Evolutionary conservation across 148 eudicot species (phyloP).

Genomic region (Oxyria digyna): DNA sequence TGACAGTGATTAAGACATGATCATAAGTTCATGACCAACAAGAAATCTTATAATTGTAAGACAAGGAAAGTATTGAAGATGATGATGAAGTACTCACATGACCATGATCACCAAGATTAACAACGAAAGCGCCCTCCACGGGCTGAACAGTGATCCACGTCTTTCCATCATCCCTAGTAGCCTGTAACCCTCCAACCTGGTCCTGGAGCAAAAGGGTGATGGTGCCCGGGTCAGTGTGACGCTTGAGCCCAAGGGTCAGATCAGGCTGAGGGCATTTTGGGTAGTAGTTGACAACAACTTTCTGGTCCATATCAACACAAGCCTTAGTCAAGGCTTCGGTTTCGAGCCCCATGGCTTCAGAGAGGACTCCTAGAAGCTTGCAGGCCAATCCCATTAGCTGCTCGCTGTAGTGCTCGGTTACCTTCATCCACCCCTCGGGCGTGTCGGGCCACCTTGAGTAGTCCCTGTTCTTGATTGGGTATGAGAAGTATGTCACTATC

Average conservation of each 20-base stretch:
- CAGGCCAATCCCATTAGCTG: slow-evolving; percentile 67
- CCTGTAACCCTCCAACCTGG: slow-evolving; percentile 87
- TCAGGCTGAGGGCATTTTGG: slow-evolving; percentile 91
- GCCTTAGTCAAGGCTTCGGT: slow-evolving; percentile 73
- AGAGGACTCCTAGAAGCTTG: slow-evolving; percentile 63
- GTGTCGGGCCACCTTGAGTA: slow-evolving; percentile 93
- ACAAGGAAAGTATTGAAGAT: background rate
- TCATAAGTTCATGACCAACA: background rate
- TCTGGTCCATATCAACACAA: slow-evolving; percentile 94
- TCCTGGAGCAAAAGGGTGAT: slow-evolving; percentile 84
- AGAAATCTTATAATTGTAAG: background rate
- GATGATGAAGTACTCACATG: slow-evolving; percentile 42
- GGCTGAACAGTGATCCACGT: slow-evolving; percentile 97
- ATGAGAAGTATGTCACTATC: slow-evolving; percentile 78
- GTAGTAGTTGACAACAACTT: slow-evolving; percentile 82
- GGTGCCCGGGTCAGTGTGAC: slow-evolving; percentile 97
- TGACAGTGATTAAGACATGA: too few species aligned
- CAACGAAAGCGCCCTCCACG: slow-evolving; percentile 79
- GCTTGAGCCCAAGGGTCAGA: slow-evolving; percentile 75
- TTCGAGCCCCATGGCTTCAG: slow-evolving; percentile 85
- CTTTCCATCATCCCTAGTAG: slow-evolving; percentile 84
- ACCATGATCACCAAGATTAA: slow-evolving; percentile 87
- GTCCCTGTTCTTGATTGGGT: slow-evolving; percentile 60
- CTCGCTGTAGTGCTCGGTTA: slow-evolving; percentile 53
- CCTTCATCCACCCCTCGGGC: slow-evolving; percentile 72